These are phyloP conservation scores for Knoxdaviesia capensis DNA, from an alignment of 2,329 filamentous ascomycete genomes.

Conservation along the genomic window DNA sequence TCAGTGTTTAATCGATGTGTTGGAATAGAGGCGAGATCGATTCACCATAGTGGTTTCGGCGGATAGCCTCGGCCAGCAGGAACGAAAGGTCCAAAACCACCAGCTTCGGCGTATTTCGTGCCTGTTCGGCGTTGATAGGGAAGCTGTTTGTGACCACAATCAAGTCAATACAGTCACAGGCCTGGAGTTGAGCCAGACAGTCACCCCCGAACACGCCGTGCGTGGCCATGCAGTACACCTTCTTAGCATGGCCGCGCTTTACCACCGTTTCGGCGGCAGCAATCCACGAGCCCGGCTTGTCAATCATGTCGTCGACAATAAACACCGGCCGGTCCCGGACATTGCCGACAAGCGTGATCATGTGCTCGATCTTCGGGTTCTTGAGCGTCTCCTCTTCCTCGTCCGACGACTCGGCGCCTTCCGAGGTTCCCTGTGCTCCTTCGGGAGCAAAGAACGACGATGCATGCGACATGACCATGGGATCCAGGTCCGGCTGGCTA, in stretches of 20 bases:
- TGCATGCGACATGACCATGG: constrained; percentile 61
- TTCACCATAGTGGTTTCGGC: constrained; percentile 92
- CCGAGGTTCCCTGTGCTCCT: constrained; percentile 40
- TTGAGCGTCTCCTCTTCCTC: constrained; percentile 84
- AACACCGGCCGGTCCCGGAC: constrained; percentile 77
- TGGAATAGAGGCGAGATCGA: constrained; percentile 53
- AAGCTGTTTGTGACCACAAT: constrained; percentile 97
- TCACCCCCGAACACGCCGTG: constrained; percentile 88
- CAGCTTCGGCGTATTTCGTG: constrained; percentile 57
- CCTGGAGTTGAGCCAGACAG: constrained; percentile 73
- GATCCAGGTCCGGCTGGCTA: constrained; percentile 49
- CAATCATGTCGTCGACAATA: constrained; percentile 97
- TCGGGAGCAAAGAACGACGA: constrained; percentile 62
- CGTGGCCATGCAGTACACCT: constrained; percentile 93
- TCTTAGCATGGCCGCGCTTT: constrained; percentile 77
- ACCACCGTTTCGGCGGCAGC: constrained; percentile 92
- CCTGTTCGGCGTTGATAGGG: constrained; percentile 61
- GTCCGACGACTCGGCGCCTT: constrained; percentile 65
- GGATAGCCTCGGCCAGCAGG: constrained; percentile 76
- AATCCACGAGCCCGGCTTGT: constrained; percentile 93
- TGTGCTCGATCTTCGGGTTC: constrained; percentile 68
- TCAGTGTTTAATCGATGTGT: constrained; percentile 31
- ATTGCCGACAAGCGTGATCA: constrained; percentile 93
- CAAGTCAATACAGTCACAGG: constrained; percentile 80
- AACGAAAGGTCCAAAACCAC: constrained; percentile 77